phyloP scores from a whole-genome alignment of 192 early-diverging fungal genomes.

The Gamsiella multidivaricata region DNA sequence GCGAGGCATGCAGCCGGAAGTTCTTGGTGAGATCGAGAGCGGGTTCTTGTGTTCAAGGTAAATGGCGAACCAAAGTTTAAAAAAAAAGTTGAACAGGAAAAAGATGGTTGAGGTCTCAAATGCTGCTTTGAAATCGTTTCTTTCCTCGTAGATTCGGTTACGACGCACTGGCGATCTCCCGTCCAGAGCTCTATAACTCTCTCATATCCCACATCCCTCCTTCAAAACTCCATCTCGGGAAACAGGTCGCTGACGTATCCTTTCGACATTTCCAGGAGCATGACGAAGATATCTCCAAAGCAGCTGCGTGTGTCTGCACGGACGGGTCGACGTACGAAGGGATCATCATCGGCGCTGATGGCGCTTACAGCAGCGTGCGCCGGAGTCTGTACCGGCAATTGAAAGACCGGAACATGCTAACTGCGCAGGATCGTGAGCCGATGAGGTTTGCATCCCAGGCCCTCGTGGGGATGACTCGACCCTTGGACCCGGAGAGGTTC shows the following conservation, averaged over 20 bases:
- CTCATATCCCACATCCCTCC: conserved; percentile 27
- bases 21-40: conserved; percentile 4
- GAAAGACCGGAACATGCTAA: neutral
- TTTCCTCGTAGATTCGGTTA: conserved; percentile 18
- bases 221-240: conserved; percentile 23
- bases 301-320: conserved; percentile 14
- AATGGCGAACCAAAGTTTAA: neutral
- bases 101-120: too few species aligned
- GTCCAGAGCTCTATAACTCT: conserved; percentile 41
- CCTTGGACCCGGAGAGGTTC: conserved; percentile 27
- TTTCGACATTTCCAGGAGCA: too few species aligned
- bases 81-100: neutral
- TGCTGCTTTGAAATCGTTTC: neutral
- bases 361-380: conserved; percentile 33
- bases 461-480: conserved; percentile 36
- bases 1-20: neutral
- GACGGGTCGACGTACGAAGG: conserved; percentile 24
- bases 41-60: neutral
- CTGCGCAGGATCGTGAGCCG: conserved; percentile 7
- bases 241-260: conserved; percentile 15
- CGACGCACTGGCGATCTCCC: conserved; percentile 22
- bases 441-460: conserved; percentile 13
- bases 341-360: conserved; percentile 36
- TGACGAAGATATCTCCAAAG: neutral
- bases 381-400: conserved; percentile 23